Base-by-base conservation (phyloP, 768 basidiomycete species). In the Naganishia vishniacii region DNA sequence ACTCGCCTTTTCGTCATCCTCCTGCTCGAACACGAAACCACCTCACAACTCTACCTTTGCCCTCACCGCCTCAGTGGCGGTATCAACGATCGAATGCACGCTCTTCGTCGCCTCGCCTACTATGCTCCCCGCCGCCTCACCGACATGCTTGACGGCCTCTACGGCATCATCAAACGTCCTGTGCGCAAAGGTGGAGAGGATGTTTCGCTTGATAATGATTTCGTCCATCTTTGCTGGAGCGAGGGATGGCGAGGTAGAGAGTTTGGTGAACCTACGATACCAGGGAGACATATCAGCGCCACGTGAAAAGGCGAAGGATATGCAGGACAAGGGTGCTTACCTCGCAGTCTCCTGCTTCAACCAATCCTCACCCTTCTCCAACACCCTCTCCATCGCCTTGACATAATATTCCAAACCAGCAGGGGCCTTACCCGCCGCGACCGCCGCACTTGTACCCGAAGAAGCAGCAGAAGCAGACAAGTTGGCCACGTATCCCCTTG, bases 371-470 rank as follows among this genome's bases (percentile, higher is more conserved):
- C 84, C 81, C 49, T 84, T 83, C 64, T 82, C 84, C 26, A 84
- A 79, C 6, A 92, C 80, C 78, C 94, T 91, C 78, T 89, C 85
- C 89, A 97, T 93, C 45, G 91, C 85, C 65, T 86, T 86, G 64
- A 92, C 69, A 77, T 99, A 99, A 77, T 92, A 88, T 70, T 84
- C 82, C n/a, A n/a, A n/a, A n/a, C n/a, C n/a, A n/a, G n/a, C n/a
- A n/a, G n/a, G n/a, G n/a, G n/a, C n/a, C n/a, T n/a, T n/a, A n/a
- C n/a, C n/a, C n/a, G n/a, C n/a, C n/a, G n/a, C n/a, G n/a, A n/a
- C n/a, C n/a, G n/a, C n/a, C n/a, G n/a, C n/a, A n/a, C n/a, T n/a
- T n/a, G n/a, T n/a, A 18, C 85, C 83, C 0, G 65, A 48, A 15
- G 56, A 37, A 31, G 58, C 62, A 49, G 62, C 51, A n/a, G 37